These are phyloP conservation scores for Westerdykella sp. DNA, from an alignment of 2,329 filamentous ascomycete species.

Conservation along the genomic window DNA sequence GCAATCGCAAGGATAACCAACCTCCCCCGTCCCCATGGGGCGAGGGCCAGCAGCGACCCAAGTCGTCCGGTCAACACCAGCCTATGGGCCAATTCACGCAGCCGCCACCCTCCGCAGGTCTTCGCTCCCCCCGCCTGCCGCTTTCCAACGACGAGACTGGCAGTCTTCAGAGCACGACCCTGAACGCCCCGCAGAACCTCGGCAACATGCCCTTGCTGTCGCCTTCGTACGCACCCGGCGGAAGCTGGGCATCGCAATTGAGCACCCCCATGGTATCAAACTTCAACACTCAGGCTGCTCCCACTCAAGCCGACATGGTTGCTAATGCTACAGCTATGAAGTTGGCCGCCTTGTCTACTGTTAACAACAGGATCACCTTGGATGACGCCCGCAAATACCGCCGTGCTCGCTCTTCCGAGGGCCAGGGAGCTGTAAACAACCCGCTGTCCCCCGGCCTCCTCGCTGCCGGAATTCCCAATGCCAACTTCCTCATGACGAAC, in stretches of 20 bases:
- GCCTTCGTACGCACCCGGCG: constrained; percentile 67
- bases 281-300: constrained; percentile 57
- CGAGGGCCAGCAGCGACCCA: constrained; percentile 58
- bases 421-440: constrained; percentile 53
- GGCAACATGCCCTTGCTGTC: constrained; percentile 79
- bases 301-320: constrained; percentile 89
- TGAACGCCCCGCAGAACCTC: constrained; percentile 63
- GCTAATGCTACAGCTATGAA: constrained; percentile 99
- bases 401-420: constrained; percentile 82
- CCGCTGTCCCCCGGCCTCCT: constrained; percentile 61
- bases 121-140: constrained; percentile 73
- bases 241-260: constrained; percentile 97
- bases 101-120: constrained; percentile 64
- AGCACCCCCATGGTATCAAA: constrained; percentile 93
- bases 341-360: constrained; percentile 88
- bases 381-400: constrained; percentile 97
- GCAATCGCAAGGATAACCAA: constrained; percentile 56
- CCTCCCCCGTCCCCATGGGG: constrained; percentile 79
- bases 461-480: constrained; percentile 55
- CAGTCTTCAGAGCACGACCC: constrained; percentile 76
- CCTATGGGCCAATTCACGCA: constrained; percentile 89
- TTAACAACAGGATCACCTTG: constrained; percentile 95
- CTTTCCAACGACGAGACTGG: constrained; percentile 55
- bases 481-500: constrained; percentile 89
- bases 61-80: constrained; percentile 66